Evolutionary conservation across 2,329 filamentous ascomycete genomes (phyloP).

Genomic region (Fusarium circinatum): DNA sequence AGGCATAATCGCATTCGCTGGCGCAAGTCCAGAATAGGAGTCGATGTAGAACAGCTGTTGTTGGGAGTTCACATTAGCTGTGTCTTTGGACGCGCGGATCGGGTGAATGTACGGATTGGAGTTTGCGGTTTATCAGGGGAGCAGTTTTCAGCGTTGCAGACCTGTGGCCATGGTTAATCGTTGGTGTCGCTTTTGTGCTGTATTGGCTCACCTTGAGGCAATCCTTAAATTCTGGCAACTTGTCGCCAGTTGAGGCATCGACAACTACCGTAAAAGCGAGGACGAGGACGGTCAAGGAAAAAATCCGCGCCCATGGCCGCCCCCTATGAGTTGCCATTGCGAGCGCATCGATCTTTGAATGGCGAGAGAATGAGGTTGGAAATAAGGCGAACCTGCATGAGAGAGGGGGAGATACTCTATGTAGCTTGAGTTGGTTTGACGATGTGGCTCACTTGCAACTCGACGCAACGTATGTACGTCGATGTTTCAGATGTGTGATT

Average conservation of each 20-base stretch:
- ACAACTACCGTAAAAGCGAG: slow-evolving; percentile 57
- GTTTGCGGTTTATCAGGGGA: slow-evolving; percentile 66
- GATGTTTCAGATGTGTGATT: slow-evolving; percentile 31
- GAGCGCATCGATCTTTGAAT: slow-evolving; percentile 44
- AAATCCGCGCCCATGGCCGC: slow-evolving; percentile 47
- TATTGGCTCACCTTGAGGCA: slow-evolving; percentile 76
- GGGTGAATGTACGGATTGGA: slow-evolving; percentile 72
- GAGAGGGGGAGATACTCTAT: slow-evolving; percentile 12
- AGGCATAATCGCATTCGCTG: slow-evolving; percentile 96
- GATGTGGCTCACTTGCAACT: slow-evolving; percentile 36
- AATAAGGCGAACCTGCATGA: slow-evolving; percentile 13
- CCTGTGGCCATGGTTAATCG: slow-evolving; percentile 59
- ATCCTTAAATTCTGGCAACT: slow-evolving; percentile 84
- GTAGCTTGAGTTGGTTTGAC: slow-evolving; percentile 17
- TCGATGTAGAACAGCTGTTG: slow-evolving; percentile 80
- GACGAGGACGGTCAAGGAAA: slow-evolving; percentile 50
- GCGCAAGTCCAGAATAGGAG: slow-evolving; percentile 93
- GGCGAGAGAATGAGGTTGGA: slow-evolving; percentile 2
- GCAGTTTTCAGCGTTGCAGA: slow-evolving; percentile 86
- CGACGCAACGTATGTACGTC: slow-evolving; percentile 21
- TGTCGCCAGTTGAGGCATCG: slow-evolving; percentile 83
- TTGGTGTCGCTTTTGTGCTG: neutral
- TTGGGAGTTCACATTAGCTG: slow-evolving; percentile 31
- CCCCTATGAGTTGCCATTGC: slow-evolving; percentile 48
- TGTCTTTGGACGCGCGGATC: slow-evolving; percentile 9